Conservation (phyloP, 2,329 filamentous ascomycete genomes). For the Lecanicillium sp. region DNA sequence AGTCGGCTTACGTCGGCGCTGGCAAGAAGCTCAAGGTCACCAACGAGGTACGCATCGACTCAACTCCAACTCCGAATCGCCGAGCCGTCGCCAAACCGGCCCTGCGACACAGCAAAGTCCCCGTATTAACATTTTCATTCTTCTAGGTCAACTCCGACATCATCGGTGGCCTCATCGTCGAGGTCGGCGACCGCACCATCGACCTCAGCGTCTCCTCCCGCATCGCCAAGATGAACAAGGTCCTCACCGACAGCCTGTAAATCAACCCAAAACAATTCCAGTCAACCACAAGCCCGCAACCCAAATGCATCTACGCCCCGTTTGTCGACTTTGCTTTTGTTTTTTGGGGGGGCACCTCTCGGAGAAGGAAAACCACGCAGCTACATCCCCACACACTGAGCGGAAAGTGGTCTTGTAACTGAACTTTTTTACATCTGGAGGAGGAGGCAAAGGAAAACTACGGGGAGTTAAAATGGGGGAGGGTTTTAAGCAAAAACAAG, state of each 20-base stretch:
- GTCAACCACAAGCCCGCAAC: not conserved
- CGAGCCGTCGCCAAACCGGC: slow-evolving; percentile 2
- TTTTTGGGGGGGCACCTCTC: no score
- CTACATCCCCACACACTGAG: no score
- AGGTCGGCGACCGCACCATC: slow-evolving; percentile 96
- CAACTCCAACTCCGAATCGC: not conserved
- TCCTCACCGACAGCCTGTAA: slow-evolving; percentile 95
- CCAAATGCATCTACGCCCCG: slow-evolving; percentile 5
- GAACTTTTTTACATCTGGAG: not conserved
- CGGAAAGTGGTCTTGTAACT: no score
- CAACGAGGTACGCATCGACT: slow-evolving; percentile 59
- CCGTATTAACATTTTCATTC: not conserved
- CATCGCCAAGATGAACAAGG: slow-evolving; percentile 99
- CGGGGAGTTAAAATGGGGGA: no score
- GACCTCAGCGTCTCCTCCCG: slow-evolving; percentile 93
- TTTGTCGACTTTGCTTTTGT: no score
- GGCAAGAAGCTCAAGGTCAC: slow-evolving; percentile 98
- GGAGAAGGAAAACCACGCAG: no score
- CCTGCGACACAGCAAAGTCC: not conserved
- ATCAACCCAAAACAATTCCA: slow-evolving; percentile 26
- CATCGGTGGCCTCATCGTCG: slow-evolving; percentile 86
- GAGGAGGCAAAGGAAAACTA: no score
- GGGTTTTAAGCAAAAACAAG: no score
- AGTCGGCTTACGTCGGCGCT: slow-evolving; percentile 80
- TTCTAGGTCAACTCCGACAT: slow-evolving; percentile 86